Evolutionary conservation across 2,329 filamentous ascomycete species (phyloP), one percentile per base, ranked within the genome.

Genomic region (Calonectria pauciramosa): DNA sequence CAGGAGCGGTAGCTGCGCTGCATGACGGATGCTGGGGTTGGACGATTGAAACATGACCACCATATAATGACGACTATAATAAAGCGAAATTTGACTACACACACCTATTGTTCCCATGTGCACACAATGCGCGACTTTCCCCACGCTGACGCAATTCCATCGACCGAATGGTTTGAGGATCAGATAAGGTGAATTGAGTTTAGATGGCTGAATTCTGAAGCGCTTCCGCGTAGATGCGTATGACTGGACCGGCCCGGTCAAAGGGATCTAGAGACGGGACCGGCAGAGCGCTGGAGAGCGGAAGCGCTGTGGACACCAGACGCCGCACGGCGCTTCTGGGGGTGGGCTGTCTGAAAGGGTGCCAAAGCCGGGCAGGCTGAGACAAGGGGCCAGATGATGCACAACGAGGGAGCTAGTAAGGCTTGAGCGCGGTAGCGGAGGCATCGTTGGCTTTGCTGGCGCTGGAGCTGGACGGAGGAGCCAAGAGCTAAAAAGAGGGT

Each of bases 171-270:
- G 44, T 30, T 32, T 63, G 28, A 52, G n/a, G 56, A 68, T 68
- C 28, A 44, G 30, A 63, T 51, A 34, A 59, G 16, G 70, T 23
- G 34, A 60, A 38, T 60, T 60, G 56, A 60, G 56, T 60, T 60
- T 7, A 16, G 13, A 38, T 26, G 32, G 14, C 51, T 32, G 28
- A n/a, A 18, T 54, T 54, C 28, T 16, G 26, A 54, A 32, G 23
- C 14, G 51, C 6, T 54, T 54, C 26, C 51, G 38, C 32, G 20
- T 14, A 38, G 23, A 38, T 34, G 32, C 28, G 38, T 68, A 32
- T 52, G 60, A 74, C 75, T 72, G 77, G 75, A 77, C 79, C 79
- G 78, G 79, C 69, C 79, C 79, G 79, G 79, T 79, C 71, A 79
- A 72, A 30, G 41, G 32, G 72, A 41, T 41, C 13, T 59, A 74